phyloP scores from a whole-genome alignment of 2,329 filamentous ascomycete species.

The Hypoxylon sp. region DNA sequence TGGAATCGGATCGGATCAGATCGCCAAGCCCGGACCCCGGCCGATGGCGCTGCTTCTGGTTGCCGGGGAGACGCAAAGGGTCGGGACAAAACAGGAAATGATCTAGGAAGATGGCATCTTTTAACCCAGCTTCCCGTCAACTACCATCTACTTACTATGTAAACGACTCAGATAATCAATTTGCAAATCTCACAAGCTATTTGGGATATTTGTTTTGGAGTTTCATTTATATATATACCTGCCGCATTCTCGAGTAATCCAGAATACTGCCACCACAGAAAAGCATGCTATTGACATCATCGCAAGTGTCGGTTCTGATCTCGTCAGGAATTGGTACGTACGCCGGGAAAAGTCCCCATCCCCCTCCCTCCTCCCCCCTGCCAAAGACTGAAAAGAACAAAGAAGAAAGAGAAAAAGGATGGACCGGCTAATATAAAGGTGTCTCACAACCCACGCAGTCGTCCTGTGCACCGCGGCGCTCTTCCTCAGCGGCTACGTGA shows the following conservation, averaged over 20 bases:
- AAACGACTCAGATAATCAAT: constrained; percentile 3
- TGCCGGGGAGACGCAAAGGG: constrained; percentile 29
- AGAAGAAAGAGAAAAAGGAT: not conserved
- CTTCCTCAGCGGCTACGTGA: constrained; percentile 85
- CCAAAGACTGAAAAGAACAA: constrained; percentile 1
- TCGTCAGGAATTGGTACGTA: constrained; percentile 69
- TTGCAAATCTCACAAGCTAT: constrained; percentile 3
- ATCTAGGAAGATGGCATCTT: not conserved
- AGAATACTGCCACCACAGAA: constrained; percentile 31
- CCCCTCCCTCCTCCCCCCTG: no score
- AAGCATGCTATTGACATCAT: constrained; percentile 68
- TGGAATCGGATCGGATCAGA: constrained; percentile 30
- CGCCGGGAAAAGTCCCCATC: no score
- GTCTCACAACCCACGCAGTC: constrained; percentile 56
- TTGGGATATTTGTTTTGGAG: constrained; percentile 5
- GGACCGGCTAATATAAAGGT: constrained; percentile 7
- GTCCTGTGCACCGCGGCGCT: constrained; percentile 80
- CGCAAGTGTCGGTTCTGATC: constrained; percentile 73
- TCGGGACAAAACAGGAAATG: constrained; percentile 37
- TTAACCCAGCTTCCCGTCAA: constrained; percentile 8
- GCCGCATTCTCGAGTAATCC: not conserved
- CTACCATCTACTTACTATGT: no score
- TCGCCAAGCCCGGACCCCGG: constrained; percentile 32
- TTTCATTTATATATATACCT: constrained; percentile 10
- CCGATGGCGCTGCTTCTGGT: constrained; percentile 17